Base-by-base conservation (phyloP, 106 monocot genomes). In the Platanthera zijinensis region DNA sequence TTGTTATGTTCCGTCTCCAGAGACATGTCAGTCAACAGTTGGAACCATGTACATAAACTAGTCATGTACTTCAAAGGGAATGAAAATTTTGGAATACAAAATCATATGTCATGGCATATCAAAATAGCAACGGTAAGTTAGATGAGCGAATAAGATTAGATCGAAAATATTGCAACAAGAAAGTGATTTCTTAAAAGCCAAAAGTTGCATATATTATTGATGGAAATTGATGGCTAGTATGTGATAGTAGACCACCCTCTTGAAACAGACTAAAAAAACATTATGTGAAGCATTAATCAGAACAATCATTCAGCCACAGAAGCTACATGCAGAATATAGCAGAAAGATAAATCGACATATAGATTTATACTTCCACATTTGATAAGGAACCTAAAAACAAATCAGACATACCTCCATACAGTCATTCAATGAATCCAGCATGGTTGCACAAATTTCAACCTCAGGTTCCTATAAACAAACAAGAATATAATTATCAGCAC, bases 391-490 rank as follows among this genome's bases (percentile, higher is more conserved):
- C 10, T 19, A 57, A 21, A 56, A 10, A 53, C 50, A 74, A 51
- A 51, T 45, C 50, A 50, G 32, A 22, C 56, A 57, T 57, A 95
- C 96, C 92, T 96, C 90, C 68, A 93, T 83, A 82, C 96, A 96
- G 76, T 96, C 96, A 75, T 96, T 87, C 56, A 96, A 75, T 1
- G 96, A 89, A 84, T 93, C 96, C 84, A 96, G 66, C 96, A 93
- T 93, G 72, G 88, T 85, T 22, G 90, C 85, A 81, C 85, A 89
- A 66, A 96, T 93, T 75, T 93, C 96, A 28, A 84, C 85, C 70
- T 96, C 96, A 71, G 93, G 96, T 75, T 96, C 96, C 96, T 96
- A 57, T 56, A 87, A 48, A 21, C 5, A 70, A 39, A 71, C 21
- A 28, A 13, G 32, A 74, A 78, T 1, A 69, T 7, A 67, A 74